Conservation (phyloP, 2,329 filamentous ascomycete species). For the Penicillium sp. region DNA sequence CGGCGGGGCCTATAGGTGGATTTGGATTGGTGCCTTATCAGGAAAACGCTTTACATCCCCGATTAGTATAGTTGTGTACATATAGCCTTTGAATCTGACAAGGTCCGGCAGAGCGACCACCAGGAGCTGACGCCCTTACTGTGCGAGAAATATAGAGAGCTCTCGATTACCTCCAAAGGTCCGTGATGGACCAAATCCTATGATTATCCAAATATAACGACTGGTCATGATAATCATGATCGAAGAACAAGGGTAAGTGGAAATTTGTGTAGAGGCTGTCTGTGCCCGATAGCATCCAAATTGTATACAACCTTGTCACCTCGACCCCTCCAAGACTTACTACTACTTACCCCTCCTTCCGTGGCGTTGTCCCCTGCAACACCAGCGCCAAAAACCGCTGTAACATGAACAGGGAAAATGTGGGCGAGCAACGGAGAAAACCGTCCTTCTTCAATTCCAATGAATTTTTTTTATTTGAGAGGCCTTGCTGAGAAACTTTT, state of each 20-base stretch:
- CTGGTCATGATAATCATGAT: no score
- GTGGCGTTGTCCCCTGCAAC: neutral
- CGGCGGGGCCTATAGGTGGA: neutral
- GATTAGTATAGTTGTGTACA: neutral
- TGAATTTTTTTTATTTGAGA: neutral
- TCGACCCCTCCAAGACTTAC: neutral
- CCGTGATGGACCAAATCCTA: neutral
- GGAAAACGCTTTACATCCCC: neutral
- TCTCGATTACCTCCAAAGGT: neutral
- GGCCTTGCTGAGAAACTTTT: neutral
- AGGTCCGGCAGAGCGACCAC: neutral
- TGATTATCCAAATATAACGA: neutral
- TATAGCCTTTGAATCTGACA: neutral
- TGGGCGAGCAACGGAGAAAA: neutral
- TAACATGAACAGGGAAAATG: neutral
- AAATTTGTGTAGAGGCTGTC: neutral
- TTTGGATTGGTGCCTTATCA: slow-evolving; percentile 1
- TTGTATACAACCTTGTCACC: neutral
- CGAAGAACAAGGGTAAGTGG: no score
- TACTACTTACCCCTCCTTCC: neutral
- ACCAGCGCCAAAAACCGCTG: neutral
- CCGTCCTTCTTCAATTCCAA: neutral
- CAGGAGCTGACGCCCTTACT: slow-evolving; percentile 5
- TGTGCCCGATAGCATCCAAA: neutral
- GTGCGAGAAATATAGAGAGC: neutral